Evolutionary conservation across 1,284 basidiomycete genomes (phyloP).

Genomic region (Mycosarcoma maydis): DNA sequence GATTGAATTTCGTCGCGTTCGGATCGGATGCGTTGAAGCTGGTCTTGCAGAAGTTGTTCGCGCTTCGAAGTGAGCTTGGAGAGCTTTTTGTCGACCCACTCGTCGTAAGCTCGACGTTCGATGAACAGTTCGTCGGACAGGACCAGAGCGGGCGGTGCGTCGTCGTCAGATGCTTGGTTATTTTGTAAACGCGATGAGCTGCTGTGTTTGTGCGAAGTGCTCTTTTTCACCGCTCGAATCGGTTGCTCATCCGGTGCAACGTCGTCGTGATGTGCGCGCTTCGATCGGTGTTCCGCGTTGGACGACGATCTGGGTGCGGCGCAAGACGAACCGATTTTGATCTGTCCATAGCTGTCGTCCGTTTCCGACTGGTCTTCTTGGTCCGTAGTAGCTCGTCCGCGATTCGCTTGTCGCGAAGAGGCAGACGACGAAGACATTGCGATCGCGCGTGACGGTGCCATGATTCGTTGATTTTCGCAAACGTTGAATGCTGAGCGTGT

Average conservation of each 20-base stretch:
- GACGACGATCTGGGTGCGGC: conserved; percentile 8
- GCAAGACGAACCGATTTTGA: conserved; percentile 17
- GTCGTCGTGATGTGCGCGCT: conserved; percentile 13
- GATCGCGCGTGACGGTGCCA: conserved; percentile 36
- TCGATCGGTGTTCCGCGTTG: conserved; percentile 6
- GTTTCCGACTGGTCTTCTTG: conserved; percentile 26
- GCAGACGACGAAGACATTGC: conserved; percentile 33
- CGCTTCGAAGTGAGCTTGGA: conserved; percentile 33
- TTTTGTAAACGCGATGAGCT: neutral
- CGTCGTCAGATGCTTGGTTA: too few species aligned
- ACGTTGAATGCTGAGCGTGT: too few species aligned
- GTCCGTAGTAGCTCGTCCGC: conserved; percentile 16
- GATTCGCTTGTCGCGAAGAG: conserved; percentile 26
- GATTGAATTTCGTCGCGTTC: conserved; percentile 60
- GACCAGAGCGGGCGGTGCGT: neutral
- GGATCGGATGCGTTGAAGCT: conserved; percentile 29
- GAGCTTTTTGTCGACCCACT: conserved; percentile 45
- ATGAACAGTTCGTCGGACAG: conserved; percentile 30
- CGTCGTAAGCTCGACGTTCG: conserved; percentile 30
- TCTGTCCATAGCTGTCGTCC: conserved; percentile 22
- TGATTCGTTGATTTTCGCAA: too few species aligned
- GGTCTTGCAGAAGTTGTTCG: conserved; percentile 50
- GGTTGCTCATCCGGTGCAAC: conserved; percentile 11
- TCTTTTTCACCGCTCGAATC: conserved; percentile 18
- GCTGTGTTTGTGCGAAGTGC: neutral